These are phyloP conservation scores for Xylaria sp. DNA, from an alignment of 2,329 filamentous ascomycete species.

Conservation along the genomic window DNA sequence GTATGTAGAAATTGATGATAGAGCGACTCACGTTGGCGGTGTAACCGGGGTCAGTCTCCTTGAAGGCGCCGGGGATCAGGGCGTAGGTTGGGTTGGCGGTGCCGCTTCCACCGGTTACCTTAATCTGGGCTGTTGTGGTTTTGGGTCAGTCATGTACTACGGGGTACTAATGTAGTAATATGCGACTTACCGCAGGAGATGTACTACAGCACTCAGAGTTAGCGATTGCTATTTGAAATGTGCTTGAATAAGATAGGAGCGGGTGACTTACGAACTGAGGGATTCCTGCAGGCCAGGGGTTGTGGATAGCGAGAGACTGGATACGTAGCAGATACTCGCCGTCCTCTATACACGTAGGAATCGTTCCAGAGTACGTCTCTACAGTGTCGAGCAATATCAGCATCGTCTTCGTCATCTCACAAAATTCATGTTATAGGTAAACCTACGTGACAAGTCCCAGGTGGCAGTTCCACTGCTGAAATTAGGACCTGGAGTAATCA, in stretches of 20 bases:
- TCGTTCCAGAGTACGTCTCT: slow-evolving; percentile 47
- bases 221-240: neutral
- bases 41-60: slow-evolving; percentile 28
- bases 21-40: slow-evolving; percentile 29
- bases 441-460: slow-evolving; percentile 44
- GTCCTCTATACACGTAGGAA: slow-evolving; percentile 58
- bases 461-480: slow-evolving; percentile 42
- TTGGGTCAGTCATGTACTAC: slow-evolving; percentile 29
- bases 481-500: slow-evolving; percentile 37
- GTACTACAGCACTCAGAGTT: slow-evolving; percentile 38
- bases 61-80: slow-evolving; percentile 29
- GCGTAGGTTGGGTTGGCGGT: slow-evolving; percentile 20
- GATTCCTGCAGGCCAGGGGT: slow-evolving; percentile 51
- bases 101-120: slow-evolving; percentile 26
- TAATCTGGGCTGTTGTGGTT: slow-evolving; percentile 18
- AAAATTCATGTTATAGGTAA: neutral
- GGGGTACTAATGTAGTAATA: slow-evolving; percentile 17
- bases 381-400: neutral
- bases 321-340: slow-evolving; percentile 66
- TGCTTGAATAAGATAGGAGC: neutral
- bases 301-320: slow-evolving; percentile 67
- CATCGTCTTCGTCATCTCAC: neutral
- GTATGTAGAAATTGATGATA: too few species aligned
- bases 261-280: slow-evolving; percentile 46
- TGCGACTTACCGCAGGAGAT: slow-evolving; percentile 46